Evolutionary conservation across 1,139 yeast genomes (phyloP), one percentile per base, ranked within the genome.

Genomic region (Geotrichum macrosporum): DNA sequence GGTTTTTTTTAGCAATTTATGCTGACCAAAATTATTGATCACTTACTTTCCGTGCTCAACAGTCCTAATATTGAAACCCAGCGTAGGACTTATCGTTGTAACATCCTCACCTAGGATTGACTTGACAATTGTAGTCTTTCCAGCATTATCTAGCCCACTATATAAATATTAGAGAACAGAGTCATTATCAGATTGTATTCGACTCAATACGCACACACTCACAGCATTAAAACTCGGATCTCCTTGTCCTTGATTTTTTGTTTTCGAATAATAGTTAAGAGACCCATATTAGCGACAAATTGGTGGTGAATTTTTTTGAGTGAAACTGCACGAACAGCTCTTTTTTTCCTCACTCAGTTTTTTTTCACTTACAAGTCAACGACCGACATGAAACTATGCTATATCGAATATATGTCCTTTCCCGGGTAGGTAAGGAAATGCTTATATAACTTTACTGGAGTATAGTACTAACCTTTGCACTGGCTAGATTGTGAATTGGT

Each of bases 131-230:
- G 95, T 84, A 2, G 95, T 84, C 61, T 87, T 87, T 4, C 96
- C 96, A 0, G 95, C 76, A 61, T 85, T 86, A 61, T 87, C 96
- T n/a, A 87, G 73, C 0, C 96, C 96, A 9, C 71, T 67, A 30
- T 13, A 27, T 27, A 15, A 4, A 35, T 41, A 29, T n/a, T n/a
- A n/a, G n/a, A 36, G 38, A 15, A 16, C 10, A 30, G 27, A 31
- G 26, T 19, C 39, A 38, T 15, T 13, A 46, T 6, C 5, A 6
- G 10, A 18, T 32, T 12, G 22, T 4, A 40, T 12, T 22, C 12
- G 1, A 10, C n/a, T n/a, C n/a, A n/a, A n/a, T n/a, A n/a, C n/a
- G n/a, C n/a, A n/a, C n/a, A n/a, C n/a, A 57, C 69, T 41, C 57
- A 67, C 62, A 89, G 72, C 53, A 85, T 72, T 30, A 89, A 69